Evolutionary conservation across 2,329 filamentous ascomycete genomes (phyloP).

Genomic region (Mycogone perniciosa): DNA sequence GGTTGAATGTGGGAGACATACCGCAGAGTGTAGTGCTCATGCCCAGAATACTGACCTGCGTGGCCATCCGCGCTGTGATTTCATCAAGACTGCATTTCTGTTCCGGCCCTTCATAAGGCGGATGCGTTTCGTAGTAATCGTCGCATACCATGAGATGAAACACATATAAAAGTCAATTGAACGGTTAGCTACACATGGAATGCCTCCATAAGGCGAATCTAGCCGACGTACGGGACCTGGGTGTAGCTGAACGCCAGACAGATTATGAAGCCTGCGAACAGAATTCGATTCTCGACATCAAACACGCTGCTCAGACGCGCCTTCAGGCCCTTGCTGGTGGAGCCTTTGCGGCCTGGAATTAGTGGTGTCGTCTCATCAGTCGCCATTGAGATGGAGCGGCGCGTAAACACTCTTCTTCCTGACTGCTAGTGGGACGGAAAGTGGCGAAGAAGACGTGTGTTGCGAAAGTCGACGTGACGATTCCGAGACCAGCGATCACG

Average conservation of each 20-base stretch:
- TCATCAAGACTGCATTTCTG: constrained; percentile 55
- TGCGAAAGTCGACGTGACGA: no score
- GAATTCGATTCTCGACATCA: constrained; percentile 38
- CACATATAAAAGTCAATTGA: constrained; percentile 48
- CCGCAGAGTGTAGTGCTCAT: constrained; percentile 64
- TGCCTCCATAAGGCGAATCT: no score
- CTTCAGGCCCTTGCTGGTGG: constrained; percentile 2
- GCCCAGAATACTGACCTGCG: constrained; percentile 57
- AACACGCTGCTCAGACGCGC: constrained; percentile 14
- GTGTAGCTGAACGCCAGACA: constrained; percentile 45
- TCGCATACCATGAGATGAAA: constrained; percentile 69
- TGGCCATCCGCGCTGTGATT: constrained; percentile 59
- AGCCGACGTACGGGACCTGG: constrained; percentile 39
- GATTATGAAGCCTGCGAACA: constrained; percentile 55
- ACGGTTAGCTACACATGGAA: constrained; percentile 7
- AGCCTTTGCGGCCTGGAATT: constrained; percentile 1
- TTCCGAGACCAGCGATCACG: no score
- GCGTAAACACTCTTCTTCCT: background rate
- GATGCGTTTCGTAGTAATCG: constrained; percentile 56
- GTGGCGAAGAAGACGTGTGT: no score
- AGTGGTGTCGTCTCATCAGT: constrained; percentile 6
- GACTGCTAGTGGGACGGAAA: background rate
- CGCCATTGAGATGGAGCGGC: constrained; percentile 1
- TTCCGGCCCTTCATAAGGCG: constrained; percentile 38
- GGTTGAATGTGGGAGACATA: constrained; percentile 1